Percentiles rank a stretch among this genome's conserved stretches.
These are phyloP conservation scores for Calonectria henricotiae DNA, from an alignment of 2,329 filamentous ascomycete genomes.

Conservation along the genomic window DNA sequence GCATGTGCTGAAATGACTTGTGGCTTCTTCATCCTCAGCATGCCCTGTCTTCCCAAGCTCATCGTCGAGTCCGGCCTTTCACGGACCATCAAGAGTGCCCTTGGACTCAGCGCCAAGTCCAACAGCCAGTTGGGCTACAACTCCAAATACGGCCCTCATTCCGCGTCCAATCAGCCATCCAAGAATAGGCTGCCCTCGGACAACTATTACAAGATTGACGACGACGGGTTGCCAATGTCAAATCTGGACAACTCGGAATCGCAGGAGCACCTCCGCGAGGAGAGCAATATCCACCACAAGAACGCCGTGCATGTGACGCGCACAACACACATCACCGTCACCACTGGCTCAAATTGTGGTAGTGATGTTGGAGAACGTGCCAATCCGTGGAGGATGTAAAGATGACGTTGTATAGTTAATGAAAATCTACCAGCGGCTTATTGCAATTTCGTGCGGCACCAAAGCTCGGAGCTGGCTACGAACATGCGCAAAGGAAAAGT, in stretches of 20 bases:
- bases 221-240: conserved; percentile 35
- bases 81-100: conserved; percentile 18
- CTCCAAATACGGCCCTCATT: conserved; percentile 2
- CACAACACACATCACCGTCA: conserved; percentile 18
- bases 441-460: background rate
- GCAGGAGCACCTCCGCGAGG: conserved; percentile 30
- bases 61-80: conserved; percentile 42
- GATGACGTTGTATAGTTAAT: conserved; percentile 4
- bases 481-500: background rate
- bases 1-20: conserved; percentile 64
- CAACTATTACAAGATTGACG: conserved; percentile 38
- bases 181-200: conserved; percentile 22
- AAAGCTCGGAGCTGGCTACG: background rate
- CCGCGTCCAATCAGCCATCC: conserved; percentile 9
- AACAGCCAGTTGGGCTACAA: conserved; percentile 17
- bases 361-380: conserved; percentile 15
- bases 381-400: conserved; percentile 18
- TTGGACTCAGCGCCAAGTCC: conserved; percentile 35
- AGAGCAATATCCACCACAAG: background rate
- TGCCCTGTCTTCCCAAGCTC: conserved; percentile 61
- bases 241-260: conserved; percentile 38
- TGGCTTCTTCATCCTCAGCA: conserved; percentile 62
- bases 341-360: conserved; percentile 11
- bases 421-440: background rate
- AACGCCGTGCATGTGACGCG: conserved; percentile 20